Base-by-base conservation (phyloP, 139 green algal genomes). In the Ettlia oleoabundans region DNA sequence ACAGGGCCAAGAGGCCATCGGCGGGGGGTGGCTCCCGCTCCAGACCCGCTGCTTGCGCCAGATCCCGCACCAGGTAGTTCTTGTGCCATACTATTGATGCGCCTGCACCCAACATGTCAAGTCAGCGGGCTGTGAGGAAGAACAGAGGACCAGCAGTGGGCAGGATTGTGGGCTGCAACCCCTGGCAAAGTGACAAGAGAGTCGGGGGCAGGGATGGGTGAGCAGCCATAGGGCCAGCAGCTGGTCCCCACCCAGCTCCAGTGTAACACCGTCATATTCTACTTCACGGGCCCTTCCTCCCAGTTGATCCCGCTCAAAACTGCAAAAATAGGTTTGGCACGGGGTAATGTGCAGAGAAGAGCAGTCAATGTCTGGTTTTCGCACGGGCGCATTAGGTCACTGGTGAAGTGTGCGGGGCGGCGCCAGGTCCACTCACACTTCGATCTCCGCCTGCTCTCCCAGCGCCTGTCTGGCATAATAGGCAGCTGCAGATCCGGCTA, bases 401-500 rank as follows among this genome's bases (percentile, higher is more conserved):
- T 58, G 47, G 15, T 42, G n/a, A 69, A 32, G n/a, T 69, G 7
- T 2, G 37, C 66, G 63, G 63, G 26, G 30, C 13, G 24, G n/a
- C 26, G 63, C 26, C 63, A 70, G 35, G 19, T 4, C 28, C 8
- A 62, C 83, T 66, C n/a, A 90, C 84, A 91, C 71, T 18, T 81
- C 35, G 1, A 91, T 55, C 7, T 85, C 32, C 7, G 38, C 58
- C 28, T n/a, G n/a, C n/a, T 63, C 28, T 7, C 52, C 76, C 6
- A 88, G 24, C 8, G 77, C 2, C 55, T 89, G 18, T 5, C 76
- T 35, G 2, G 91, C 37, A 26, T 80, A 78, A 15, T 83, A 74
- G 2, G 90, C 90, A 33, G 84, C 75, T 18, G 79, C 77, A 4
- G 84, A 75, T 3, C 89, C 90, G 2, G 88, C 91, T 0, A 94